Evolutionary conservation across 352 stramenopile genomes (phyloP).

Genomic region (Globisporangium cylindrosporum): DNA sequence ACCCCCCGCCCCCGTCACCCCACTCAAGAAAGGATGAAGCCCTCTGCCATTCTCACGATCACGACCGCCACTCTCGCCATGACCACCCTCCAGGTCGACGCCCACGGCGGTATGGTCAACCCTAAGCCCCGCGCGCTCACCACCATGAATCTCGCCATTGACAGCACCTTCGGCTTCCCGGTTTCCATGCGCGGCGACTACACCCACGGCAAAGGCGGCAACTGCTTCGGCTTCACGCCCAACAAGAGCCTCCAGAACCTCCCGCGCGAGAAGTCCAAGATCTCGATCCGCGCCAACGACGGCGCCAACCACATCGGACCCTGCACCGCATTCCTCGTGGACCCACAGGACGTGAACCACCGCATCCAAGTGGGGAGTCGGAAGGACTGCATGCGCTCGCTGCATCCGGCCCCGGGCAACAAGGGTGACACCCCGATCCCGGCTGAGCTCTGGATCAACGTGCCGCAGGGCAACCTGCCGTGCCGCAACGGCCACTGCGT

Average conservation of each 20-base stretch:
- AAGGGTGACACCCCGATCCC: slow-evolving; percentile 30
- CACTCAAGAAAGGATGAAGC: slow-evolving; percentile 7
- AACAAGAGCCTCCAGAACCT: slow-evolving; percentile 32
- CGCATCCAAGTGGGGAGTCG: slow-evolving; percentile 31
- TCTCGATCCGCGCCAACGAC: slow-evolving; percentile 40
- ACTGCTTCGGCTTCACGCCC: slow-evolving; percentile 33
- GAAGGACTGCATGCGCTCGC: slow-evolving; percentile 42
- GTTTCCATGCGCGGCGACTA: slow-evolving; percentile 28
- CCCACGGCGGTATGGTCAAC: slow-evolving; percentile 34
- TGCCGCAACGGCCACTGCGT: slow-evolving; percentile 13
- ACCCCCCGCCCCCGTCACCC: background rate
- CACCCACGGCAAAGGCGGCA: slow-evolving; percentile 22
- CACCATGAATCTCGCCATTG: slow-evolving; percentile 37
- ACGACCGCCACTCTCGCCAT: too few relatives aligned
- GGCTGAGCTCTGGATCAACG: slow-evolving; percentile 33
- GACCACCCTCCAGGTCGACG: slow-evolving; percentile 8
- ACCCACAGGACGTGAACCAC: slow-evolving; percentile 26
- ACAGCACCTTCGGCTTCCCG: slow-evolving; percentile 32
- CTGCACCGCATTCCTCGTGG: slow-evolving; percentile 34
- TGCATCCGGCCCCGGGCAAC: slow-evolving; percentile 26
- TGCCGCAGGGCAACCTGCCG: slow-evolving; percentile 24
- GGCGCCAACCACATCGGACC: slow-evolving; percentile 42
- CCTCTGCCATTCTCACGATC: background rate
- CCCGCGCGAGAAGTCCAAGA: slow-evolving; percentile 27
- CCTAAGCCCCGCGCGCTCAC: slow-evolving; percentile 32